Percentiles rank a stretch among this genome's conserved stretches.
Conservation (phyloP, 768 basidiomycete genomes). For the Hortiboletus flavorubellus region DNA sequence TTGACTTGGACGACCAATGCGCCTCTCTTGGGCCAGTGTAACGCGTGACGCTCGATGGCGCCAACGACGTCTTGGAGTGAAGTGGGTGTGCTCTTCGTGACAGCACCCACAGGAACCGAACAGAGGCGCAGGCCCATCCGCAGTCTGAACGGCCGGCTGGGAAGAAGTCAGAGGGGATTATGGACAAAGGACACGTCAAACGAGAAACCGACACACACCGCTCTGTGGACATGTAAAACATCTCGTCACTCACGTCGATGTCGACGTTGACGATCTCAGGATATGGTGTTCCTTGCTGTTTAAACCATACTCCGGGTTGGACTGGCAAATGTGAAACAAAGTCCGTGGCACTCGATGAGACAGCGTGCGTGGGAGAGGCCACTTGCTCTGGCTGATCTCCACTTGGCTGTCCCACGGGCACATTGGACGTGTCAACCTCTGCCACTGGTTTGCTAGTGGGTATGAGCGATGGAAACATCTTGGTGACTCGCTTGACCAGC, state of each 20-base stretch:
- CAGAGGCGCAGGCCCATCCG: constrained; percentile 21
- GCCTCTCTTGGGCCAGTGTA: constrained; percentile 44
- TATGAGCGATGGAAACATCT: constrained; percentile 7
- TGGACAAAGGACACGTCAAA: background rate
- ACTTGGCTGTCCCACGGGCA: background rate
- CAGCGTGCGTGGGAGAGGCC: background rate
- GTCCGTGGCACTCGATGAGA: background rate
- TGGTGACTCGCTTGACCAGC: background rate
- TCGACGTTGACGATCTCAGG: constrained; percentile 25
- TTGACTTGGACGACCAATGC: constrained; percentile 47
- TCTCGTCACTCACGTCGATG: constrained; percentile 17
- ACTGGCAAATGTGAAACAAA: constrained; percentile 15
- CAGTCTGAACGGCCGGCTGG: constrained; percentile 11
- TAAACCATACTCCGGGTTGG: constrained; percentile 28
- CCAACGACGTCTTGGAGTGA: constrained; percentile 4
- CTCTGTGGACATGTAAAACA: constrained; percentile 20
- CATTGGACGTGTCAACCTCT: background rate
- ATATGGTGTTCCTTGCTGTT: constrained; percentile 13
- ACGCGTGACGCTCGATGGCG: constrained; percentile 14
- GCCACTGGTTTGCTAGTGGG: background rate
- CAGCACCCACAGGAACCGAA: constrained; percentile 12
- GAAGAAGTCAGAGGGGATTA: too few species aligned
- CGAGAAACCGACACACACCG: constrained; percentile 10
- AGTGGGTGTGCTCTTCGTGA: background rate
- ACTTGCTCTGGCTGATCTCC: background rate